Evolutionary conservation across 2,329 filamentous ascomycete genomes (phyloP), one percentile per base, ranked within the genome.

Genomic region (Cladosporium sp.): DNA sequence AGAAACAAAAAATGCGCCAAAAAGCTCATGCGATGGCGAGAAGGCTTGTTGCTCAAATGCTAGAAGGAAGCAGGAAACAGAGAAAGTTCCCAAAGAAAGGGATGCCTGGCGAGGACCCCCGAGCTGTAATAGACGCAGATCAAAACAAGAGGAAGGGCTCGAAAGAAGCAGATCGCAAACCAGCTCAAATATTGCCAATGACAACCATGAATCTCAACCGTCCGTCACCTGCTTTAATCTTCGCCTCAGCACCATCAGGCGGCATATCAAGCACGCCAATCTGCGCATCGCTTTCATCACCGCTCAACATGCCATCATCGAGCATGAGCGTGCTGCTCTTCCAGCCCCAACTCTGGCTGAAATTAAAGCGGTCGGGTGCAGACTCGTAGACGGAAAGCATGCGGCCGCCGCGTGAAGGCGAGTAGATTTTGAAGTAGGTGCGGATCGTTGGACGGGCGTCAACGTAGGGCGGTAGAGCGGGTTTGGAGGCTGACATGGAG

Each of bases 351-450:
- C 79, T 82, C 70, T 85, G 82, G 49, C 78, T 80, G 67, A 84
- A 84, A 65, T 84, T 84, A 69, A 85, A 85, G 58, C 76, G 76
- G 64, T 84, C 82, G 1, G 82, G 82, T 4, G 81, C 81, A 47
- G 75, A 79, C 63, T 84, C 82, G 63, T 84, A 84, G n/a, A 84
- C 81, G 54, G 77, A 81, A 37, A 85, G 68, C 75, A 84, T 79
- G 14, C 82, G 71, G 3, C 82, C 82, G n/a, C 81, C 82, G 63
- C 83, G 82, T 20, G 75, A 79, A 0, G 82, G 82, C n/a, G 75
- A 79, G 70, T 84, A 85, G 55, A 85, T 84, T 67, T 84, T 84
- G 72, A 84, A 85, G 64, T 85, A 85, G 0, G 82, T 84, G 65
- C 80, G 80, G 68, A 85, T 84, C 1, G 80, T 83, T 0, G 82